Conservation (phyloP, 306 rosid species). For the Castanospermum australe region DNA sequence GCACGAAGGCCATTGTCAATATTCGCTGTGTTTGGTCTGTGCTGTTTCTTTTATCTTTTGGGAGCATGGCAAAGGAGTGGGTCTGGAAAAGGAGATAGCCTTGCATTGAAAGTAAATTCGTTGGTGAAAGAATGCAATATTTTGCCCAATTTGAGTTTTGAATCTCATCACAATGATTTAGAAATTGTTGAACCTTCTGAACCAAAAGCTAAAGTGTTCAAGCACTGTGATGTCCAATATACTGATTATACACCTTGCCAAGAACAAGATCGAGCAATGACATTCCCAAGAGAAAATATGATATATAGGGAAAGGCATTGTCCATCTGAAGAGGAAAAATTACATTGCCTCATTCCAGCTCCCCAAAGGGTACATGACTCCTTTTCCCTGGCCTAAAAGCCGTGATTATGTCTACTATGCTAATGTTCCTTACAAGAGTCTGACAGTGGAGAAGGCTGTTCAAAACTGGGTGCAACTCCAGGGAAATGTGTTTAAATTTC, state of each 20-base stretch:
- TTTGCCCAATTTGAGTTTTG: slow-evolving; percentile 67
- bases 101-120: slow-evolving; percentile 63
- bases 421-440: slow-evolving; percentile 79
- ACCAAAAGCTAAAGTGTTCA: slow-evolving; percentile 63
- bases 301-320: slow-evolving; percentile 97
- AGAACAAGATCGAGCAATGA: slow-evolving; percentile 96
- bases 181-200: slow-evolving; percentile 50
- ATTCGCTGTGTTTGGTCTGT: slow-evolving; percentile 73
- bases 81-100: slow-evolving; percentile 76
- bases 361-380: slow-evolving; percentile 76
- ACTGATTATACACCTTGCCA: slow-evolving; percentile 97
- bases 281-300: slow-evolving; percentile 92
- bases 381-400: slow-evolving; percentile 96
- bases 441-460: slow-evolving; percentile 94
- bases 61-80: slow-evolving; percentile 98
- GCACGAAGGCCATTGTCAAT: slow-evolving; percentile 68
- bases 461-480: slow-evolving; percentile 91
- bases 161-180: slow-evolving; percentile 66
- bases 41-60: slow-evolving; percentile 91
- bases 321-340: slow-evolving; percentile 75
- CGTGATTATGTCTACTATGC: slow-evolving; percentile 89
- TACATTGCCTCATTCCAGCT: slow-evolving; percentile 95
- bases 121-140: slow-evolving; percentile 62
- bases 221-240: slow-evolving; percentile 67
- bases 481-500: slow-evolving; percentile 93